phyloP scores from a whole-genome alignment of 192 early-diverging fungal species.

The Endogone sp. region DNA sequence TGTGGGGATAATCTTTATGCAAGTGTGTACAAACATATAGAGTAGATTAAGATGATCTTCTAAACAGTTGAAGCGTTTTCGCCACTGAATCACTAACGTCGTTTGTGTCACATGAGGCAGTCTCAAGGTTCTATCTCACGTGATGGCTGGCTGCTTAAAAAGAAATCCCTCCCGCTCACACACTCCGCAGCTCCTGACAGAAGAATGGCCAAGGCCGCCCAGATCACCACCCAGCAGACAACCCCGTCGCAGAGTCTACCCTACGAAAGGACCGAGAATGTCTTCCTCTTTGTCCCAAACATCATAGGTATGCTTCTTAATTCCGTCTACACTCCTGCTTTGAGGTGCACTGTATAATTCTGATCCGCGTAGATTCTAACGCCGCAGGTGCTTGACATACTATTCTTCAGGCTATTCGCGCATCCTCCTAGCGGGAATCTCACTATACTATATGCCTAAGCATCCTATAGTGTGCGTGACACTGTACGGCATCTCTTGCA shows the following conservation, averaged over 20 bases:
- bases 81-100: constrained; percentile 23
- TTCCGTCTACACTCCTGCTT: not conserved
- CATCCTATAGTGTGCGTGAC: constrained; percentile 69
- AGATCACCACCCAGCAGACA: not conserved
- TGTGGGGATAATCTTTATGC: constrained; percentile 19
- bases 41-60: too few species aligned
- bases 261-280: constrained; percentile 34
- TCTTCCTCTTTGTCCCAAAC: constrained; percentile 79
- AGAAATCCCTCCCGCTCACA: not conserved
- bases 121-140: constrained; percentile 22
- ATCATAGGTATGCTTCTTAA: constrained; percentile 53
- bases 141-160: not conserved
- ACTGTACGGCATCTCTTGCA: constrained; percentile 82
- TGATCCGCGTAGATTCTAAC: not conserved
- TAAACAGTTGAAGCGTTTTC: too few species aligned
- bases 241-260: not conserved
- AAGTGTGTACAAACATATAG: constrained; percentile 25
- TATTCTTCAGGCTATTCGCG: constrained; percentile 77
- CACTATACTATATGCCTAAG: constrained; percentile 76
- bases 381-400: not conserved
- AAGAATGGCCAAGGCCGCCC: not conserved
- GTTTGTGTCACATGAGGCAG: constrained; percentile 22
- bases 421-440: constrained; percentile 66
- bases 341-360: not conserved
- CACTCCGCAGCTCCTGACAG: not conserved